phyloP scores from a whole-genome alignment of 2,329 filamentous ascomycete genomes.

The Arthrobotrys musiformis region DNA sequence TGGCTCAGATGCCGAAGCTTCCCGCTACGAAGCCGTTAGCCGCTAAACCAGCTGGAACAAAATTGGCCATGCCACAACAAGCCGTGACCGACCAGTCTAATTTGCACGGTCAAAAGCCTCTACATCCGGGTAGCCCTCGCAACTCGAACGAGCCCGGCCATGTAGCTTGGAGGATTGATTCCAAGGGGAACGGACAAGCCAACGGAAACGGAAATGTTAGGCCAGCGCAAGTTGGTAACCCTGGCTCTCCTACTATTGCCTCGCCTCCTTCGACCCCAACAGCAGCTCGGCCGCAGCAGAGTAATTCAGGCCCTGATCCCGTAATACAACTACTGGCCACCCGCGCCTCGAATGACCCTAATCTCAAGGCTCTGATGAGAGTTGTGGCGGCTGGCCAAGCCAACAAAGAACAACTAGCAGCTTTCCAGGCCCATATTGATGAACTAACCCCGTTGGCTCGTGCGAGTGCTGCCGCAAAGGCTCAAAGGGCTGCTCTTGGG shows the following conservation, averaged over 20 bases:
- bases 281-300: constrained; percentile 27
- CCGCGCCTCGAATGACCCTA: constrained; percentile 76
- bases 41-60: constrained; percentile 18
- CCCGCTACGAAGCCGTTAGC: neutral
- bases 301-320: constrained; percentile 70
- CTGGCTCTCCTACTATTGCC: neutral
- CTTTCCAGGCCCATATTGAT: constrained; percentile 83
- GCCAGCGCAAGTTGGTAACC: neutral
- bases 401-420: constrained; percentile 75
- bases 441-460: constrained; percentile 70
- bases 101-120: constrained; percentile 28
- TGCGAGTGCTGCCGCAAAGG: constrained; percentile 52
- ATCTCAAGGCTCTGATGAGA: constrained; percentile 82
- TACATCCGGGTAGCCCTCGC: neutral
- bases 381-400: constrained; percentile 81
- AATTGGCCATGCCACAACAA: constrained; percentile 54
- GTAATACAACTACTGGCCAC: constrained; percentile 84
- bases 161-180: constrained; percentile 45
- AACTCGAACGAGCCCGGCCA: neutral
- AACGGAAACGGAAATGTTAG: constrained; percentile 4
- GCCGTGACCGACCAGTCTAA: constrained; percentile 3
- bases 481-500: constrained; percentile 49
- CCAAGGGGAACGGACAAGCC: constrained; percentile 19
- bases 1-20: constrained; percentile 36
- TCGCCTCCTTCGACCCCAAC: neutral